phyloP scores from a whole-genome alignment of 352 stramenopile genomes.

The Phytophthora constricta region DNA sequence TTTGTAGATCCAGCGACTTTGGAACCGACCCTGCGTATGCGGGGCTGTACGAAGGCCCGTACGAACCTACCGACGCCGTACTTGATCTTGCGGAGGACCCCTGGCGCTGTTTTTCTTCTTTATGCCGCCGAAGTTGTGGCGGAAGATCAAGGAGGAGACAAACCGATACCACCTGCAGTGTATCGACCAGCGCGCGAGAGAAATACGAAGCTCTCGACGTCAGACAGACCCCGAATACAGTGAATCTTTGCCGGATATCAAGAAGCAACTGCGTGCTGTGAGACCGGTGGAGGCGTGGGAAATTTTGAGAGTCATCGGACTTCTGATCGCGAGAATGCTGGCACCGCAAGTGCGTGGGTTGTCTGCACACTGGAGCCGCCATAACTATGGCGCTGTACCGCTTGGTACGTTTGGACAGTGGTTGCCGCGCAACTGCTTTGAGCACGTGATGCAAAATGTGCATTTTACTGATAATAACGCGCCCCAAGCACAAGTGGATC shows the following conservation, averaged over 20 bases:
- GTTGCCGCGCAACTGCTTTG: not conserved
- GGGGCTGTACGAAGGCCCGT: not conserved
- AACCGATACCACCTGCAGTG: not conserved
- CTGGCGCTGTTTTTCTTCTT: not conserved
- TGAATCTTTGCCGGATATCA: not conserved
- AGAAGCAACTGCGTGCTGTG: not conserved
- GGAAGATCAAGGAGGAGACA: not conserved
- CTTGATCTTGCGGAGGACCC: not conserved
- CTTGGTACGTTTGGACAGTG: not conserved
- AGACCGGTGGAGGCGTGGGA: not conserved
- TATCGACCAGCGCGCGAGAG: not conserved
- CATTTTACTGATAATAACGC: conserved; percentile 12
- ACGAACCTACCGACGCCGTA: not conserved
- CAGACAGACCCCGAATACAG: not conserved
- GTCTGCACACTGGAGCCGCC: not conserved
- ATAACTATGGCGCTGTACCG: not conserved
- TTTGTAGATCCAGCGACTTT: no score
- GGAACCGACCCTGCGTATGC: not conserved
- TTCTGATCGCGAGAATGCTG: conserved; percentile 1
- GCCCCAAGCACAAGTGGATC: not conserved
- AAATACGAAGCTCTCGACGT: not conserved
- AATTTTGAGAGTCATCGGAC: not conserved
- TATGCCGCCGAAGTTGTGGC: not conserved
- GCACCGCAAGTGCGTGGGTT: not conserved
- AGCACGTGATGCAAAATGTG: conserved; percentile 4